These are phyloP conservation scores for Tolypocladium tundrense DNA, from an alignment of 2,329 filamentous ascomycete species.

Conservation along the genomic window DNA sequence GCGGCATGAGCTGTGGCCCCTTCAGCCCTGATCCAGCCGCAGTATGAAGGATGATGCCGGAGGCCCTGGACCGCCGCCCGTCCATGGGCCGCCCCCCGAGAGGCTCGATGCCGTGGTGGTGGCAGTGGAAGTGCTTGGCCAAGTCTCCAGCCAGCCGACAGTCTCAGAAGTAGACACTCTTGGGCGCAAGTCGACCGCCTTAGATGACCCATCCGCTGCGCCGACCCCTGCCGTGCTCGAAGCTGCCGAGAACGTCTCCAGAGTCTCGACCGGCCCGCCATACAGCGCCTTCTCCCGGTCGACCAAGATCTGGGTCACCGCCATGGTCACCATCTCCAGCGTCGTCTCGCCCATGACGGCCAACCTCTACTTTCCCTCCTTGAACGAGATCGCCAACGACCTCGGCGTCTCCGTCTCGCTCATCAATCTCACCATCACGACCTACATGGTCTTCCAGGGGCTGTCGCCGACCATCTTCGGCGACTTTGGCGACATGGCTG, in stretches of 20 bases:
- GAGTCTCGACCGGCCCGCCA: conserved; percentile 11
- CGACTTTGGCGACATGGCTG: conserved; percentile 49
- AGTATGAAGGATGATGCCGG: neutral
- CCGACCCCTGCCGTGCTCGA: neutral
- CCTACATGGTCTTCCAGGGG: conserved; percentile 55
- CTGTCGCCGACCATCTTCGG: conserved; percentile 51
- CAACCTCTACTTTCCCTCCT: conserved; percentile 43
- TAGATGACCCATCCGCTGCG: neutral
- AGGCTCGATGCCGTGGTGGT: neutral
- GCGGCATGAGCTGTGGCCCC: neutral
- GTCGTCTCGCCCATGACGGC: conserved; percentile 49
- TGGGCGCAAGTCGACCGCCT: neutral
- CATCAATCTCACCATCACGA: conserved; percentile 43
- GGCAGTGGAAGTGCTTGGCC: neutral
- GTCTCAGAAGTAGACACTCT: neutral
- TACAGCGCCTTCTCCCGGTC: conserved; percentile 19
- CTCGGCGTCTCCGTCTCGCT: conserved; percentile 26
- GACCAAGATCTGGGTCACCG: conserved; percentile 41
- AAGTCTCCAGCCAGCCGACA: neutral
- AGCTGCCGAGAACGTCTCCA: conserved; percentile 9
- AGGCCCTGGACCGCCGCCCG: neutral
- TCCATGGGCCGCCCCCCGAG: neutral
- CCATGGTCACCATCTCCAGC: conserved; percentile 41
- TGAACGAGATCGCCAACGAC: conserved; percentile 28
- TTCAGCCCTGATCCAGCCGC: neutral